phyloP scores from a whole-genome alignment of 192 early-diverging fungal species.

The Anaeromyces robustus region DNA sequence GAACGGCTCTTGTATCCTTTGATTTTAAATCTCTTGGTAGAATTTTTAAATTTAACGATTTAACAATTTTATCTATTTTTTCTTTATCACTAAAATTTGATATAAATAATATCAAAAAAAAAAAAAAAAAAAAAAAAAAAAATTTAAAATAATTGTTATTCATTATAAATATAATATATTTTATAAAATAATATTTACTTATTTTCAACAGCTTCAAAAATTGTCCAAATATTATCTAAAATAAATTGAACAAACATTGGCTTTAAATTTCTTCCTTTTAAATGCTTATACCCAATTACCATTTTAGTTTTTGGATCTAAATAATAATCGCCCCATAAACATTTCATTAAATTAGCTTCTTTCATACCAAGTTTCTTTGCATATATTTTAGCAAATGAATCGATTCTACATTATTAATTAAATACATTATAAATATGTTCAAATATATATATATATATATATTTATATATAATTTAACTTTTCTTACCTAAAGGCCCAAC shows the following conservation, averaged over 20 bases:
- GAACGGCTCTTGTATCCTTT: slow-evolving; percentile 58
- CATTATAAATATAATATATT: slow-evolving; percentile 20
- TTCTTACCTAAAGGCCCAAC: slow-evolving; percentile 83
- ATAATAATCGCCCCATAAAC: slow-evolving; percentile 95
- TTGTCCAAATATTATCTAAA: slow-evolving; percentile 84
- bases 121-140: slow-evolving; percentile 6
- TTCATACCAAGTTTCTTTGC: slow-evolving; percentile 74
- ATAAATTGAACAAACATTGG: slow-evolving; percentile 96
- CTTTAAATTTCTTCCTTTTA: slow-evolving; percentile 68
- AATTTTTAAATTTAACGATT: slow-evolving; percentile 72
- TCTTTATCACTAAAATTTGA: slow-evolving; percentile 41
- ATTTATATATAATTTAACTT: neutral
- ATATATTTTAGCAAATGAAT: slow-evolving; percentile 87
- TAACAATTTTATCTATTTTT: slow-evolving; percentile 84
- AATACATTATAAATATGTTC: neutral
- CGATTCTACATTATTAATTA: slow-evolving; percentile 25
- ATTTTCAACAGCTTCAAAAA: slow-evolving; percentile 63
- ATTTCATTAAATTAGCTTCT: slow-evolving; percentile 54
- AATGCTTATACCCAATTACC: slow-evolving; percentile 68
- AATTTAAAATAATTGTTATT: too few species aligned
- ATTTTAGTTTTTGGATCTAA: slow-evolving; percentile 90
- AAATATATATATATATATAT: slow-evolving; percentile 2
- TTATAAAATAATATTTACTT: slow-evolving; percentile 23
- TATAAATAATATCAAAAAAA: neutral
- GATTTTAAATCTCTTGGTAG: slow-evolving; percentile 74